A percentile compares a stretch with the other conserved stretches of the same genome.
These are phyloP conservation scores for Lactarius psammicola DNA, from an alignment of 768 basidiomycete genomes.

Conservation along the genomic window DNA sequence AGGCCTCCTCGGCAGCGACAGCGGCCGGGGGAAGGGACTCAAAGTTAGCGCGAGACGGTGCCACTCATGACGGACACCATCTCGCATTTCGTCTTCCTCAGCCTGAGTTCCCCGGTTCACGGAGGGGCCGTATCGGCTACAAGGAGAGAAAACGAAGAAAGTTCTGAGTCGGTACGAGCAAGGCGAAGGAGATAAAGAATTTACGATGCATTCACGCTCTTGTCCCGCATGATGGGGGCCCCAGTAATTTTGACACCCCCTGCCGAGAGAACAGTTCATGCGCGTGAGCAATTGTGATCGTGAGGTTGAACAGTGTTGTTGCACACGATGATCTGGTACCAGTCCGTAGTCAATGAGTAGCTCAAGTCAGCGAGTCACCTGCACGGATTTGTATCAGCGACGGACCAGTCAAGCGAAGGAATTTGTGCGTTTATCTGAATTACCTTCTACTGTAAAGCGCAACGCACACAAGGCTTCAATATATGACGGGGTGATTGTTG, in stretches of 20 bases:
- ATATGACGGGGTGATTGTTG: conserved; percentile 7
- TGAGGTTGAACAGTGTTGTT: conserved; percentile 9
- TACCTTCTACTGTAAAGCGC: conserved; percentile 16
- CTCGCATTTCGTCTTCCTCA: background rate
- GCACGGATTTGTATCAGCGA: background rate
- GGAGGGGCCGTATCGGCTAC: background rate
- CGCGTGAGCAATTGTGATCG: conserved; percentile 5
- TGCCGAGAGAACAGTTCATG: background rate
- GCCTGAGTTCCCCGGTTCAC: background rate
- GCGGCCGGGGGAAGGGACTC: background rate
- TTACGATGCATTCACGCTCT: background rate
- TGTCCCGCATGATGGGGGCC: background rate
- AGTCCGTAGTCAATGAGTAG: conserved; percentile 16
- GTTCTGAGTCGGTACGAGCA: background rate
- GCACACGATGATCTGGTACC: conserved; percentile 2
- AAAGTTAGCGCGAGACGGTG: background rate
- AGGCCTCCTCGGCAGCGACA: too few species aligned
- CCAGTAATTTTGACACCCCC: background rate
- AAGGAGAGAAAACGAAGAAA: too few species aligned
- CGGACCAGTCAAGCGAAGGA: background rate
- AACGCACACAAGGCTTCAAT: conserved; percentile 8
- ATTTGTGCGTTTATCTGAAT: background rate
- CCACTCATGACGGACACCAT: background rate
- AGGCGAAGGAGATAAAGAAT: background rate
- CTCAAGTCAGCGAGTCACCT: conserved; percentile 20